A percentile compares a stretch with the other conserved stretches of the same genome.
phyloP scores from a whole-genome alignment of 1,284 basidiomycete genomes.

The Apiotrichum brassicae region DNA sequence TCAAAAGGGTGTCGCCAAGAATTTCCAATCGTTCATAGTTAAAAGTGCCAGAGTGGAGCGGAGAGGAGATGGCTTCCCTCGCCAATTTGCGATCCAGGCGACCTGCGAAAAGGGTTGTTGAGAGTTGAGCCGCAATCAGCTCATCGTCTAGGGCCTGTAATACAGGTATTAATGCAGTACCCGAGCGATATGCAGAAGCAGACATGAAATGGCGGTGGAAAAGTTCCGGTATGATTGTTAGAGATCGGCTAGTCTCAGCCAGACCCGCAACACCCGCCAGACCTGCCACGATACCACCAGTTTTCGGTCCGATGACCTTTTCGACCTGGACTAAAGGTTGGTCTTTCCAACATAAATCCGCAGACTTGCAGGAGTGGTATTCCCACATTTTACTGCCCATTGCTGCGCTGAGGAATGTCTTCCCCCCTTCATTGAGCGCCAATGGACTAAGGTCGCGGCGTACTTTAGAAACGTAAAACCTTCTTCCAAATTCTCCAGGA shows the following conservation, averaged over 20 bases:
- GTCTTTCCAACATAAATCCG: background rate
- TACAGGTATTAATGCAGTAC: slow-evolving; percentile 21
- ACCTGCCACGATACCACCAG: slow-evolving; percentile 21
- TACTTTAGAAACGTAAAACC: slow-evolving; percentile 18
- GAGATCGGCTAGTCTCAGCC: background rate
- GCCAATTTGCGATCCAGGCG: slow-evolving; percentile 4
- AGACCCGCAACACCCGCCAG: background rate
- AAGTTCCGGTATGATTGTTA: slow-evolving; percentile 26
- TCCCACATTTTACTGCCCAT: background rate
- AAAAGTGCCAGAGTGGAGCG: slow-evolving; percentile 6
- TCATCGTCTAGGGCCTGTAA: slow-evolving; percentile 23
- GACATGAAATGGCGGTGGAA: slow-evolving; percentile 21
- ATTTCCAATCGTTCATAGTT: slow-evolving; percentile 39
- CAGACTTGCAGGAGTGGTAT: background rate
- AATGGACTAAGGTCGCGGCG: slow-evolving; percentile 25
- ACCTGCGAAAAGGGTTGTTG: no score
- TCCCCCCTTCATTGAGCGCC: background rate
- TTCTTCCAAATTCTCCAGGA: slow-evolving; percentile 20
- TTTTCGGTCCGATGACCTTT: slow-evolving; percentile 8
- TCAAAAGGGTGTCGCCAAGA: slow-evolving; percentile 39
- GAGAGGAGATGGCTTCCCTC: slow-evolving; percentile 24
- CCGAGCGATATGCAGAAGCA: slow-evolving; percentile 22
- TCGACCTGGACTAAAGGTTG: slow-evolving; percentile 26
- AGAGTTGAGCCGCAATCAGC: slow-evolving; percentile 26
- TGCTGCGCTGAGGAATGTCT: background rate